Evolutionary conservation across 2,329 filamentous ascomycete species (phyloP).

Genomic region (Domatiomyces globalis): DNA sequence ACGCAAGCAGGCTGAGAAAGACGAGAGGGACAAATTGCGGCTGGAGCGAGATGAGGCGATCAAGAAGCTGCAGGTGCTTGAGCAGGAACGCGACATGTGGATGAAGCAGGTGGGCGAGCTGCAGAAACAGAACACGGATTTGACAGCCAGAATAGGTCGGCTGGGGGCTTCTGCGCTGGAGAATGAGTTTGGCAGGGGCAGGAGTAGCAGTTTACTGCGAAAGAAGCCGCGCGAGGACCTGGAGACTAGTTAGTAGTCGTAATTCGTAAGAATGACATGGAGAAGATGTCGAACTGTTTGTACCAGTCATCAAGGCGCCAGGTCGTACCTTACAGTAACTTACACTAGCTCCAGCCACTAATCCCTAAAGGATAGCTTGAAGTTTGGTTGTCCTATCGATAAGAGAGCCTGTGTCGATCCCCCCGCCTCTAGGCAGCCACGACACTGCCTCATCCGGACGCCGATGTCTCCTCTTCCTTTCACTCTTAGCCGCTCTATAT

Average conservation of each 20-base stretch:
- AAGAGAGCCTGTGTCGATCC: not conserved
- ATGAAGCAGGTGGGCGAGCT: constrained; percentile 36
- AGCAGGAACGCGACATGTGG: constrained; percentile 31
- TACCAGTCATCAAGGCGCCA: too few species aligned
- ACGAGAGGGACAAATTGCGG: constrained; percentile 29
- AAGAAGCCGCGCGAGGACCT: not conserved
- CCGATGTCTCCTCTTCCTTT: too few species aligned
- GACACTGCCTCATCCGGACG: not conserved
- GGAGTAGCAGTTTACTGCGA: not conserved
- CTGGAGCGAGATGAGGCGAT: constrained; percentile 34
- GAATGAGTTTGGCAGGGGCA: not conserved
- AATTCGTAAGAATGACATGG: too few species aligned
- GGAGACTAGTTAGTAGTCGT: too few species aligned
- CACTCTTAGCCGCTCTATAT: not conserved
- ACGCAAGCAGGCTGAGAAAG: constrained; percentile 25
- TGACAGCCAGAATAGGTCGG: constrained; percentile 34
- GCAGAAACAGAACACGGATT: constrained; percentile 43
- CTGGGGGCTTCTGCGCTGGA: constrained; percentile 16
- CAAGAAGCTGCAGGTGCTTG: constrained; percentile 32
- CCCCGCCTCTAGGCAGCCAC: not conserved
- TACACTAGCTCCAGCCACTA: too few species aligned
- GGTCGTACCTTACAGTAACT: too few species aligned
- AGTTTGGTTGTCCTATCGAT: not conserved
- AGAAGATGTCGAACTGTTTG: too few species aligned
- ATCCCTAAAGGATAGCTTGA: too few species aligned